Evolutionary conservation across 352 stramenopile species (phyloP).

Genomic region (Phytophthora lateralis): DNA sequence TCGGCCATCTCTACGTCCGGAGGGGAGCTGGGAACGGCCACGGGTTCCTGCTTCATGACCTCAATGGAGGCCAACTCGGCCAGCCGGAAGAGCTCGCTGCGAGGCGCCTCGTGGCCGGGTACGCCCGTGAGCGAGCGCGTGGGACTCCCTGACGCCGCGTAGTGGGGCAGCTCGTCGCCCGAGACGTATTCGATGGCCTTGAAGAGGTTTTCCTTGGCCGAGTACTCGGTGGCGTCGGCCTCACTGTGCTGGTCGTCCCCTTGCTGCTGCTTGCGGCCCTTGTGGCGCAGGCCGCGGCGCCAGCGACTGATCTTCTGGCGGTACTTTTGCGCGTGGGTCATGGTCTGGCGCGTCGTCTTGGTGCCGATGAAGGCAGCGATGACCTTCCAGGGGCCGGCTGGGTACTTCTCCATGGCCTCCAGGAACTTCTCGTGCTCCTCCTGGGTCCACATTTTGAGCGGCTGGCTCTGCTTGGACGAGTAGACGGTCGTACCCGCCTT

Average conservation of each 20-base stretch:
- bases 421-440: conserved; percentile 89
- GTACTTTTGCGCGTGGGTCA: conserved; percentile 88
- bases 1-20: conserved; percentile 50
- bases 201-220: conserved; percentile 63
- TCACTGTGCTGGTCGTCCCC: conserved; percentile 38
- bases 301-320: conserved; percentile 86
- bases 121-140: conserved; percentile 45
- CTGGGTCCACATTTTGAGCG: conserved; percentile 87
- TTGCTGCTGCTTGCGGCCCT: conserved; percentile 68
- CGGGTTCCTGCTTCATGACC: conserved; percentile 71
- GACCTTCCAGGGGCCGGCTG: conserved; percentile 79
- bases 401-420: conserved; percentile 88
- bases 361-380: conserved; percentile 84
- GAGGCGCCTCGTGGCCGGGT: conserved; percentile 26
- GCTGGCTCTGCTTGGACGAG: conserved; percentile 83
- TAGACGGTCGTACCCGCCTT: conserved; percentile 87
- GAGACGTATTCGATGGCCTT: conserved; percentile 72
- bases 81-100: conserved; percentile 75
- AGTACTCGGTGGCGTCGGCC: conserved; percentile 47
- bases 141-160: conserved; percentile 29
- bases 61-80: conserved; percentile 79
- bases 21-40: conserved; percentile 22
- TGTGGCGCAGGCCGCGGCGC: conserved; percentile 78
- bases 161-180: conserved; percentile 49
- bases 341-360: conserved; percentile 94